Conservation (phyloP, 2,329 filamentous ascomycete species). For the Dactylellina haptotyla region DNA sequence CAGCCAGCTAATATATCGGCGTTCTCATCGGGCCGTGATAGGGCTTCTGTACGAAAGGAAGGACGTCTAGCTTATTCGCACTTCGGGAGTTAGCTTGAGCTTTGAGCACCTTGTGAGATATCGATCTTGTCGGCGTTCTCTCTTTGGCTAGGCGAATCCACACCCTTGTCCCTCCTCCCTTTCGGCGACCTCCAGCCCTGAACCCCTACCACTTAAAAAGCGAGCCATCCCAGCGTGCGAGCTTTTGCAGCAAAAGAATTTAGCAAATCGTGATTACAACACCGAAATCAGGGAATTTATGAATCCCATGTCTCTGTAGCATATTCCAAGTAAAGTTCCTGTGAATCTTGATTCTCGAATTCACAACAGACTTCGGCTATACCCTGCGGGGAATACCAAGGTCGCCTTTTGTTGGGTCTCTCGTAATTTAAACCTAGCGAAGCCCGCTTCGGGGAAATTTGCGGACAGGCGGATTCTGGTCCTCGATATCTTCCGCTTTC, state of each 20-base stretch:
- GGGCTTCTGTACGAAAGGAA: neutral
- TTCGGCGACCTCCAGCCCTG: conserved; percentile 18
- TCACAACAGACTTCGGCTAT: neutral
- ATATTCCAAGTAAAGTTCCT: neutral
- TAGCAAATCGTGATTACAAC: no score
- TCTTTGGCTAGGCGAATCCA: neutral
- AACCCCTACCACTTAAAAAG: neutral
- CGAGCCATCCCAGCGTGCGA: neutral
- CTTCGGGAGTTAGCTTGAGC: neutral
- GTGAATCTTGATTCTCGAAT: neutral
- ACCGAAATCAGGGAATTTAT: neutral
- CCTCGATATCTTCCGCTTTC: neutral
- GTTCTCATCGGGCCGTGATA: neutral
- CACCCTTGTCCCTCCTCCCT: neutral
- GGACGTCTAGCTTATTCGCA: neutral
- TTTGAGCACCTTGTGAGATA: no score
- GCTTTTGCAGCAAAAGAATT: neutral
- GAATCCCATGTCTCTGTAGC: neutral
- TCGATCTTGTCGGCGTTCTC: conserved; percentile 3
- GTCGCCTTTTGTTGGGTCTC: neutral
- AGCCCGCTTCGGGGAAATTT: neutral
- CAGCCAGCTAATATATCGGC: neutral
- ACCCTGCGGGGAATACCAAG: conserved; percentile 3
- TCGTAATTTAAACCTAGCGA: conserved; percentile 10
- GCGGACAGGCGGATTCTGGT: neutral